Evolutionary conservation across 129 eudicot species (phyloP).

Genomic region (Lonicera japonica): DNA sequence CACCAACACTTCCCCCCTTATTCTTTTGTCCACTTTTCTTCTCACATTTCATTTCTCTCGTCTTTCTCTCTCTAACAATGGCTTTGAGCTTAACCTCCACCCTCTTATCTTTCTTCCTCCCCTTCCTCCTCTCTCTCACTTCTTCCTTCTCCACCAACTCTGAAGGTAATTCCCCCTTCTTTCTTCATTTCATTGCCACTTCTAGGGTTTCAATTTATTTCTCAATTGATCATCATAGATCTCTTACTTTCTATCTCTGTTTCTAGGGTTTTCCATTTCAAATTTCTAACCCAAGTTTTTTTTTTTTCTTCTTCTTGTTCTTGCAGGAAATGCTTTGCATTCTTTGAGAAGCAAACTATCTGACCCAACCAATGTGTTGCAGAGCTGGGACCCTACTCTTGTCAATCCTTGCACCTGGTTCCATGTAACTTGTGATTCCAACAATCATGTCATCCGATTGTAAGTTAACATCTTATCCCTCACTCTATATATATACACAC

Average conservation of each 20-base stretch:
- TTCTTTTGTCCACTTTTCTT: not conserved
- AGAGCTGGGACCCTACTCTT: conserved; percentile 91
- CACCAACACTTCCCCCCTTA: not conserved
- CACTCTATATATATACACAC: not conserved
- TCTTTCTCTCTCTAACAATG: conserved; percentile 15
- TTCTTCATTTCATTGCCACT: not conserved
- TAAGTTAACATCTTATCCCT: conserved; percentile 28
- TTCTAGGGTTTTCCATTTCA: conserved; percentile 13
- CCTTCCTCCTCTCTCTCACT: conserved; percentile 37
- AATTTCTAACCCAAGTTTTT: conserved; percentile 7
- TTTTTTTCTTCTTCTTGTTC: conserved; percentile 15
- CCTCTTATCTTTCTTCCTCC: conserved; percentile 28
- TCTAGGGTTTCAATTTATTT: conserved; percentile 7
- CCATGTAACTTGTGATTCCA: conserved; percentile 74
- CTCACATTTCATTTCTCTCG: conserved; percentile 1
- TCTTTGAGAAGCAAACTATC: conserved; percentile 53
- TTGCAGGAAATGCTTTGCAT: conserved; percentile 87
- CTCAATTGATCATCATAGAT: not conserved
- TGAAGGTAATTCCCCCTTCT: conserved; percentile 38
- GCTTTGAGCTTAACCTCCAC: conserved; percentile 15
- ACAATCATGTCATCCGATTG: conserved; percentile 69
- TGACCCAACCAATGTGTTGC: conserved; percentile 70
- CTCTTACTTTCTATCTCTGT: not conserved
- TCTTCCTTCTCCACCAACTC: conserved; percentile 49
- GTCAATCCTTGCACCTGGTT: conserved; percentile 95